Evolutionary conservation across 164 flowering plant species (phyloP).

Genomic region (Aristolochia fimbriata): DNA sequence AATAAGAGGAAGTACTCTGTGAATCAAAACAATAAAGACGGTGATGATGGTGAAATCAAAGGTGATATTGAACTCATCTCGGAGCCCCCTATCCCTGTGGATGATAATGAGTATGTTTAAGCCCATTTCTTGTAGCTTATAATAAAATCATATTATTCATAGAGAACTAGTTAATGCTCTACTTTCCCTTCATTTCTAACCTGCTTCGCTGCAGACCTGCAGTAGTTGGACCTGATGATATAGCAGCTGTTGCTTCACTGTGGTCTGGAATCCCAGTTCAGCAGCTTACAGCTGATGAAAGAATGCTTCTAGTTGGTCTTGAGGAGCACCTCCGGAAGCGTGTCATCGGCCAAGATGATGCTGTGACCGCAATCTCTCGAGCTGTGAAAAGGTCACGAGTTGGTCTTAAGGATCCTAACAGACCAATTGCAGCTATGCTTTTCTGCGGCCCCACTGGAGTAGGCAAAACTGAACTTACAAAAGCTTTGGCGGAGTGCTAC

Average conservation of each 20-base stretch:
- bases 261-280: conserved; percentile 90
- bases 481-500: conserved; percentile 71
- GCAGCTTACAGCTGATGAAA: conserved; percentile 69
- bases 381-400: conserved; percentile 79
- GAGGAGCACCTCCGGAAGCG: conserved; percentile 56
- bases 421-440: conserved; percentile 76
- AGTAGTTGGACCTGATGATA: conserved; percentile 67
- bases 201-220: conserved; percentile 25
- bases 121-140: conserved; percentile 4
- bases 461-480: conserved; percentile 85
- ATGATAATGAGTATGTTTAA: conserved; percentile 43
- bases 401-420: conserved; percentile 66
- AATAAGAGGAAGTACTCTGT: conserved; percentile 28
- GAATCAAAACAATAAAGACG: conserved; percentile 5
- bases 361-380: conserved; percentile 69
- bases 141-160: not conserved
- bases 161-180: not conserved
- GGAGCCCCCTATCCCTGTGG: conserved; percentile 23
- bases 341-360: conserved; percentile 86
- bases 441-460: conserved; percentile 96
- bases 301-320: conserved; percentile 46
- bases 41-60: conserved; percentile 20
- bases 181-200: not conserved
- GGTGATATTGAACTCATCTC: conserved; percentile 18
- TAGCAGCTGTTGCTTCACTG: conserved; percentile 63